A percentile compares a stretch with the other conserved stretches of the same genome.
Conservation (phyloP, 805 yeast genomes). For the Myxozyma geophila region DNA sequence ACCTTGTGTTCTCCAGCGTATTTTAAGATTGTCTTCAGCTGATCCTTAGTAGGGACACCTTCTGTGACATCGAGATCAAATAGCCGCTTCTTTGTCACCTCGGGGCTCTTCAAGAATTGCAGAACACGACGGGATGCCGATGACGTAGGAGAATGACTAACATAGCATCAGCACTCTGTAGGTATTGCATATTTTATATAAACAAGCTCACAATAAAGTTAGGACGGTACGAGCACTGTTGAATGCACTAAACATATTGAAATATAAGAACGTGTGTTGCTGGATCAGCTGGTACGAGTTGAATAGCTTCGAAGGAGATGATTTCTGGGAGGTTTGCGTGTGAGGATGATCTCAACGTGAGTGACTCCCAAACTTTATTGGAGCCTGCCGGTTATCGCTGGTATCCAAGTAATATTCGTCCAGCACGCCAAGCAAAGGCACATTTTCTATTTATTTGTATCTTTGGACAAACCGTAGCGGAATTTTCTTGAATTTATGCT, state of each 20-base stretch:
- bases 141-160: conserved; percentile 35
- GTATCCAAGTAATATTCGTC: no score
- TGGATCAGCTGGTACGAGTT: neutral
- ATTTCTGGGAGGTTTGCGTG: no score
- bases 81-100: conserved; percentile 35
- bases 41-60: conserved; percentile 41
- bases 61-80: conserved; percentile 46
- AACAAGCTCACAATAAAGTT: conserved; percentile 28
- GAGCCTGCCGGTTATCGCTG: no score
- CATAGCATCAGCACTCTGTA: neutral
- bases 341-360: no score
- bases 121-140: conserved; percentile 31
- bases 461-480: no score
- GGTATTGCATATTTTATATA: neutral
- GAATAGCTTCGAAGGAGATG: neutral
- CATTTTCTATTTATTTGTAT: no score
- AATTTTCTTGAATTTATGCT: no score
- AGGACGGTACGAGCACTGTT: conserved; percentile 29
- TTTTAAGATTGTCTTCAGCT: conserved; percentile 34
- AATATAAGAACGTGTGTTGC: no score
- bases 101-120: conserved; percentile 14
- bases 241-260: conserved; percentile 30
- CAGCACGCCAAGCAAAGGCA: no score
- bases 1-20: conserved; percentile 31
- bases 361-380: no score